A percentile compares a stretch with the other conserved stretches of the same genome.
Evolutionary conservation across 2,329 filamentous ascomycete genomes (phyloP).

Genomic region (Fusarium anthophilum): DNA sequence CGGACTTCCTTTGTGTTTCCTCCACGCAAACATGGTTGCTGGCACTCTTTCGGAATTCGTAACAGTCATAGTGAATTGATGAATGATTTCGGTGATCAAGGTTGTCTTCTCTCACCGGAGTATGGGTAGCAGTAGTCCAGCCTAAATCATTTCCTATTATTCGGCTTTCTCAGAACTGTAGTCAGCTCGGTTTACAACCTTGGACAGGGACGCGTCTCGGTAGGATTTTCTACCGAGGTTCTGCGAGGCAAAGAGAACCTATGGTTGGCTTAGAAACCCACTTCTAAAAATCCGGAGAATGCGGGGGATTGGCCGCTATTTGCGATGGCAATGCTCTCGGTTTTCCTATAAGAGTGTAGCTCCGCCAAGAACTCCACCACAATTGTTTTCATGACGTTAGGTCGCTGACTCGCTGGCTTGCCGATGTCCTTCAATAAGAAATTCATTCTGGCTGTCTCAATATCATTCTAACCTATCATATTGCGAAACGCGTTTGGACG

Average conservation of each 20-base stretch:
- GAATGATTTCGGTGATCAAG: fast-evolving
- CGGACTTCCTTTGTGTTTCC: slow-evolving; percentile 46
- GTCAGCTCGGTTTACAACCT: background rate
- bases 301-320: background rate
- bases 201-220: background rate
- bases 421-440: background rate
- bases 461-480: background rate
- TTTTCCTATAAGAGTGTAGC: background rate
- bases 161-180: background rate
- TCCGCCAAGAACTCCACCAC: background rate
- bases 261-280: background rate
- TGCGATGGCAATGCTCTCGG: background rate
- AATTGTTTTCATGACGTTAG: background rate
- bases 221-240: background rate
- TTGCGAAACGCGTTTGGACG: background rate
- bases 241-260: background rate
- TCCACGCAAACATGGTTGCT: slow-evolving; percentile 48
- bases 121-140: background rate
- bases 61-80: background rate
- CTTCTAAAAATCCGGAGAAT: background rate
- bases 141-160: background rate
- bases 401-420: background rate
- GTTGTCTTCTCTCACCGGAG: too few relatives aligned
- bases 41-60: background rate
- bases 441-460: background rate